These are phyloP conservation scores for Starmerella tilneyi DNA, from an alignment of 805 yeast genomes.

Conservation along the genomic window DNA sequence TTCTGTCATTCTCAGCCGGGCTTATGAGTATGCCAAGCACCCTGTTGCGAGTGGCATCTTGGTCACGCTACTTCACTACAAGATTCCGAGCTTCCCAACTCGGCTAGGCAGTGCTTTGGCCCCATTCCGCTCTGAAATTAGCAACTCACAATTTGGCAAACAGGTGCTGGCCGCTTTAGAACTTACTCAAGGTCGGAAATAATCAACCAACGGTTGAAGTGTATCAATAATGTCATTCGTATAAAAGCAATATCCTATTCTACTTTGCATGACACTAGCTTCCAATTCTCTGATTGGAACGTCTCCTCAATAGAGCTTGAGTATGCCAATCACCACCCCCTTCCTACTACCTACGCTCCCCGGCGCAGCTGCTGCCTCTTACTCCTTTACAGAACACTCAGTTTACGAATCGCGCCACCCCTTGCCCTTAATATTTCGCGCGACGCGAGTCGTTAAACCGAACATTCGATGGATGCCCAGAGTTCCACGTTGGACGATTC, in stretches of 20 bases:
- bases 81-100: slow-evolving; percentile 24
- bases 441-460: too few species aligned
- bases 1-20: slow-evolving; percentile 15
- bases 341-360: too few species aligned
- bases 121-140: slow-evolving; percentile 8
- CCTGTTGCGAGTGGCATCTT: slow-evolving; percentile 14
- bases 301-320: too few species aligned
- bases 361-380: too few species aligned
- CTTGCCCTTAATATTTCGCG: not conserved
- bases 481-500: slow-evolving; percentile 16
- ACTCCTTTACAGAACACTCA: too few species aligned
- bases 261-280: not conserved
- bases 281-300: too few species aligned
- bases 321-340: too few species aligned
- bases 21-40: slow-evolving; percentile 16
- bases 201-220: not conserved
- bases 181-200: not conserved
- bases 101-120: slow-evolving; percentile 15
- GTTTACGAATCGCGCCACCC: slow-evolving; percentile 1
- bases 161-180: slow-evolving; percentile 10
- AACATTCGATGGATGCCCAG: too few species aligned
- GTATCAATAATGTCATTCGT: not conserved
- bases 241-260: too few species aligned
- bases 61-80: slow-evolving; percentile 13
- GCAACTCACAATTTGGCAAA: slow-evolving; percentile 4